Evolutionary conservation across 441 rosid genomes (phyloP), one percentile per base, ranked within the genome.

Genomic region (Erysimum pusillum): DNA sequence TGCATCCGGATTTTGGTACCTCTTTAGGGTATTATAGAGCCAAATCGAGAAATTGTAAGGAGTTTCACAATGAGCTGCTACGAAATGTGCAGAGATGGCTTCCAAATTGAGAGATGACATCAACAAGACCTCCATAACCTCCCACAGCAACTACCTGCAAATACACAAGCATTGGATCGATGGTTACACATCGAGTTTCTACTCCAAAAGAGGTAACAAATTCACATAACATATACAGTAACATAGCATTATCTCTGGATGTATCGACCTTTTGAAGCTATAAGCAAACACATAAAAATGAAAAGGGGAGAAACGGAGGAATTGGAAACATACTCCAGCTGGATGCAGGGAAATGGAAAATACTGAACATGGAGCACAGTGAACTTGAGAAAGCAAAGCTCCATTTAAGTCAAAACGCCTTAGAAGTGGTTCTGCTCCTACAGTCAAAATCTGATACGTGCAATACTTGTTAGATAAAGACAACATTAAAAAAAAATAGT

Each of bases 51-150:
- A 49, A 66, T 28, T 9, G 9, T 9, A 13, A 67, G 34, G 56
- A 70, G 48, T 56, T 57, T 80, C 79, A 87, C n/a, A 79, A 18
- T 62, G 80, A 81, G 81, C 85, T 82, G 86, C 92, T 90, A 63
- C 85, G 84, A 72, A 96, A 90, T 56, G 96, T 87, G 91, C 92
- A 90, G 70, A 90, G 88, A 82, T 96, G 99, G 83, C 99, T 96
- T 72, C 97, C 97, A 59, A 91, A 93, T 77, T 87, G 94, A 18
- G 97, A 96, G 77, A 96, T 88, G 51, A 96, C 84, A 70, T 93
- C 99, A 17, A 96, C 94, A 65, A 93, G 80, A 52, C 97, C 99
- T 71, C 96, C 97, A 73, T 91, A 91, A 64, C 99, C 99, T 75
- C 97, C 98, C 48, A 96, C 86, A 38, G 94, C 90, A 46, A 84